Percentiles rank a stretch among this genome's conserved stretches.
Evolutionary conservation across 1,284 basidiomycete species (phyloP).

Genomic region (Ustilago trichophora): DNA sequence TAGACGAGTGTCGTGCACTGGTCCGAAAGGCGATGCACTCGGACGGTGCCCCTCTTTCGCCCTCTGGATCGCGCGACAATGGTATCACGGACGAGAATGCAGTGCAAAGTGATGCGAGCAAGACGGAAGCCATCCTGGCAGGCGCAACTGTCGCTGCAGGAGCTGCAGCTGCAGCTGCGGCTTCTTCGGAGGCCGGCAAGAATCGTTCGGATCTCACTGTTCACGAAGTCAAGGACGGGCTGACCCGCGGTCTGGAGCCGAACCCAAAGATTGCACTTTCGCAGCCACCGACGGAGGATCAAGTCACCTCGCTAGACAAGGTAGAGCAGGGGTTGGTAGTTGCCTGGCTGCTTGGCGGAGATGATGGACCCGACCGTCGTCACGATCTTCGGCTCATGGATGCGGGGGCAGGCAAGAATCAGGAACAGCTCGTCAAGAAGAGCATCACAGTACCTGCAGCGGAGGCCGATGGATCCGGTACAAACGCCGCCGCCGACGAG

Average conservation of each 20-base stretch:
- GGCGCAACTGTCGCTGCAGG: slow-evolving; percentile 1
- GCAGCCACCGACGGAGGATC: not conserved
- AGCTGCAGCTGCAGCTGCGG: not conserved
- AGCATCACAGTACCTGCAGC: not conserved
- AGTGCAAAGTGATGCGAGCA: too few species aligned
- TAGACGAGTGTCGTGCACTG: slow-evolving; percentile 54
- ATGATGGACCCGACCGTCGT: slow-evolving; percentile 9
- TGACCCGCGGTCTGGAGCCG: not conserved
- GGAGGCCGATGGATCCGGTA: not conserved
- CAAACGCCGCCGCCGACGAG: slow-evolving; percentile 1
- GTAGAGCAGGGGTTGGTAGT: slow-evolving; percentile 41
- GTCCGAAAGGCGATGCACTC: slow-evolving; percentile 47
- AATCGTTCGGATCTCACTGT: not conserved
- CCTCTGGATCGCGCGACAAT: slow-evolving; percentile 1
- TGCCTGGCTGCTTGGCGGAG: slow-evolving; percentile 57
- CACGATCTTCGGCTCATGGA: not conserved
- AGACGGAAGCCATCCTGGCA: not conserved
- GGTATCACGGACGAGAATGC: slow-evolving; percentile 10
- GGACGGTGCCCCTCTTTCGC: slow-evolving; percentile 11
- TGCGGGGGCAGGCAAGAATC: not conserved
- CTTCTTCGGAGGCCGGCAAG: not conserved
- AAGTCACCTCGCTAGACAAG: slow-evolving; percentile 22
- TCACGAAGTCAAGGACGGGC: not conserved
- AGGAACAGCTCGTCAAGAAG: slow-evolving; percentile 2
- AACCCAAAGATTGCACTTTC: not conserved